Conservation (phyloP, 768 basidiomycete genomes). For the Tylopilus sp. region DNA sequence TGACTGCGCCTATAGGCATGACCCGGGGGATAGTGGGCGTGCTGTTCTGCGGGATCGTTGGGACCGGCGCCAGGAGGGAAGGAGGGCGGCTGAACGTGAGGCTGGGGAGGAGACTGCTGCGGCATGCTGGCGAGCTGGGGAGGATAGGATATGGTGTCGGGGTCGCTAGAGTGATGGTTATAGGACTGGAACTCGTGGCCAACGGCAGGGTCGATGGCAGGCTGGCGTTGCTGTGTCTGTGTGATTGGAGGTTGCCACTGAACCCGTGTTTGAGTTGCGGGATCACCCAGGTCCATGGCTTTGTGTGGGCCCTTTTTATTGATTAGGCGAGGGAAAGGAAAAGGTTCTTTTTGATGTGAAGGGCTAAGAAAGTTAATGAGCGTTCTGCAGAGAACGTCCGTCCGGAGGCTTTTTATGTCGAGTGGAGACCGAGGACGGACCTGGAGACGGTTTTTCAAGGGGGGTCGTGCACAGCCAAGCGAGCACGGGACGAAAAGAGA, state of each 20-base stretch:
- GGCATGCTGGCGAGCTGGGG: constrained; percentile 31
- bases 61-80: constrained; percentile 35
- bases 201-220: constrained; percentile 33
- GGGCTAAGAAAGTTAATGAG: constrained; percentile 24
- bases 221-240: constrained; percentile 33
- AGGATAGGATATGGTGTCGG: constrained; percentile 23
- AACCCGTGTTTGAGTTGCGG: constrained; percentile 32
- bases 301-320: constrained; percentile 33
- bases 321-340: constrained; percentile 35
- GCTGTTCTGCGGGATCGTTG: constrained; percentile 32
- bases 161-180: constrained; percentile 27
- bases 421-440: constrained; percentile 11
- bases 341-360: constrained; percentile 35
- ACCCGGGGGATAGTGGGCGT: constrained; percentile 34
- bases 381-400: constrained; percentile 29
- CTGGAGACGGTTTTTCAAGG: constrained; percentile 18
- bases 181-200: constrained; percentile 34
- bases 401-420: constrained; percentile 13
- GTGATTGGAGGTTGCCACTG: constrained; percentile 34
- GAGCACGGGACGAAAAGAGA: constrained; percentile 7
- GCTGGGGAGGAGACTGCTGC: constrained; percentile 23
- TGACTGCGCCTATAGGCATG: constrained; percentile 33
- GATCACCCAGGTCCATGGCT: constrained; percentile 34
- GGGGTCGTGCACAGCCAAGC: constrained; percentile 16
- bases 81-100: constrained; percentile 36